Conservation (phyloP, 495 filamentous ascomycete species). For the Poronia punctata region DNA sequence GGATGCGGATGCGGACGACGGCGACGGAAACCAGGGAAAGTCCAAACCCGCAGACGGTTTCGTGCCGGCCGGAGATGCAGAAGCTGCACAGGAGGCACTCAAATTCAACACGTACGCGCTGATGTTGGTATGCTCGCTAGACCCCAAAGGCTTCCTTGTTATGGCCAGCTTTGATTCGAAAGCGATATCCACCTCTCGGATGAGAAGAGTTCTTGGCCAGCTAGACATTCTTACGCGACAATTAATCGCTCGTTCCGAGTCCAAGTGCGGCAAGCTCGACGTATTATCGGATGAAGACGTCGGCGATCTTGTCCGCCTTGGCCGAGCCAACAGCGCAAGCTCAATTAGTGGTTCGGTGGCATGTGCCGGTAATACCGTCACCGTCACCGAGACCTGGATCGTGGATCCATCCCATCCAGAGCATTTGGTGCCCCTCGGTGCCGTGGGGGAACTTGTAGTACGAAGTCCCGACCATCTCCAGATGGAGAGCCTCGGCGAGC, state of each 20-base stretch:
- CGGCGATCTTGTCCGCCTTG: constrained; percentile 9
- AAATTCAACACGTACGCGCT: constrained; percentile 63
- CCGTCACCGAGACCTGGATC: constrained; percentile 25
- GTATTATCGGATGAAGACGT: constrained; percentile 17
- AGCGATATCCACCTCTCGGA: constrained; percentile 23
- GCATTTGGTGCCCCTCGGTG: constrained; percentile 34
- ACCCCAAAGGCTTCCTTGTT: constrained; percentile 48
- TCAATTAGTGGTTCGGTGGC: constrained; percentile 2
- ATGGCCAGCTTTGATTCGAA: constrained; percentile 58
- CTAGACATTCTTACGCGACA: constrained; percentile 23
- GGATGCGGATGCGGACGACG: constrained; percentile 20
- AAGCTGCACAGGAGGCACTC: constrained; percentile 55
- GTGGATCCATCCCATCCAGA: constrained; percentile 31
- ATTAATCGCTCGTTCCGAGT: constrained; percentile 22
- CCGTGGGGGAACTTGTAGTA: constrained; percentile 39
- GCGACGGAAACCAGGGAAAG: constrained; percentile 19
- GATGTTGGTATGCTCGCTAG: constrained; percentile 56
- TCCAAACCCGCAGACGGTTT: constrained; percentile 44
- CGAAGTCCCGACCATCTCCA: constrained; percentile 16
- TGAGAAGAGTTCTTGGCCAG: constrained; percentile 27
- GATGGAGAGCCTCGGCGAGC: constrained; percentile 20
- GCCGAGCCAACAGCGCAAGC: constrained; percentile 2
- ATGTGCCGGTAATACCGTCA: constrained; percentile 7
- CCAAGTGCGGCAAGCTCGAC: constrained; percentile 21
- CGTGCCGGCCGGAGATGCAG: constrained; percentile 38